Evolutionary conservation across 2,329 filamentous ascomycete genomes (phyloP).

Genomic region (Fusarium pseudocircinatum): DNA sequence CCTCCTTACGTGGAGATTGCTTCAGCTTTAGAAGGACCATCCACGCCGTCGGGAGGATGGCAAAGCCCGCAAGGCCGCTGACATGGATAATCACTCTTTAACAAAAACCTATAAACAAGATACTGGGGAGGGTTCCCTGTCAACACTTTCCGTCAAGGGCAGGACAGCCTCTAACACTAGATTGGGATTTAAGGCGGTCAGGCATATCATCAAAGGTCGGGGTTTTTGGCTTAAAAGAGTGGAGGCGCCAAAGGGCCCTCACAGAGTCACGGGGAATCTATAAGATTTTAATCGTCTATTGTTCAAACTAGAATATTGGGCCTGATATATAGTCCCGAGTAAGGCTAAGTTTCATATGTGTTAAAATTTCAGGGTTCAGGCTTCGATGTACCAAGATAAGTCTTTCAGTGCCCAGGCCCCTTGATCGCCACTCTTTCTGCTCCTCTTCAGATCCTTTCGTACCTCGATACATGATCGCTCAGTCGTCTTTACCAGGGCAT

Average conservation of each 20-base stretch:
- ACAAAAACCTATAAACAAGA: background rate
- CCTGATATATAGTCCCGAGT: too few relatives aligned
- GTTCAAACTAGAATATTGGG: too few relatives aligned
- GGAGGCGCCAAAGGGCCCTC: too few relatives aligned
- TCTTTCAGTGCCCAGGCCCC: background rate
- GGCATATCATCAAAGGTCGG: too few relatives aligned
- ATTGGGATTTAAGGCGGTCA: background rate
- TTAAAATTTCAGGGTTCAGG: background rate
- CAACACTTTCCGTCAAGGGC: background rate
- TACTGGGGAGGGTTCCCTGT: rapidly evolving
- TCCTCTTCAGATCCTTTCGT: rapidly evolving
- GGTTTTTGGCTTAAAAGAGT: too few relatives aligned
- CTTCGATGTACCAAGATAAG: background rate
- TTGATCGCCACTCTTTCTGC: background rate
- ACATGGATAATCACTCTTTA: rapidly evolving
- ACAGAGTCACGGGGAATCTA: too few relatives aligned
- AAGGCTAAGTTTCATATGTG: too few relatives aligned
- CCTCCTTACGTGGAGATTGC: rapidly evolving
- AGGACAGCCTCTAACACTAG: background rate
- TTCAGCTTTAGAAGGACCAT: background rate
- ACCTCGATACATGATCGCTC: background rate
- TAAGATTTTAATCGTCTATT: too few relatives aligned
- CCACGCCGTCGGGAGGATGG: background rate
- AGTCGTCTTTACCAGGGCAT: background rate
- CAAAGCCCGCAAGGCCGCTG: background rate